Conservation (phyloP, 768 basidiomycete genomes). For the Boletus reticuloceps region DNA sequence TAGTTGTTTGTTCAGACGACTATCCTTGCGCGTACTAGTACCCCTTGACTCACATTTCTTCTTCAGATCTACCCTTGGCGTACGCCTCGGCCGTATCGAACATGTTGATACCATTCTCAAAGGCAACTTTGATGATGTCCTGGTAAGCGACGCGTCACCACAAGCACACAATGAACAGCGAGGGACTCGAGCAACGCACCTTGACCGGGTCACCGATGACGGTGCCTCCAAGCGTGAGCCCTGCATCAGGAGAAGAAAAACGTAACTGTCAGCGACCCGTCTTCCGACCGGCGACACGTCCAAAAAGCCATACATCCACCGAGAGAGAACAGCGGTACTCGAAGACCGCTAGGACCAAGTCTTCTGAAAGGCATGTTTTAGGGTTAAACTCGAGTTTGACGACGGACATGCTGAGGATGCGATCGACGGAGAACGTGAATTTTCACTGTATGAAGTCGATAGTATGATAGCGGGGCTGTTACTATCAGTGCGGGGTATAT, state of each 20-base stretch:
- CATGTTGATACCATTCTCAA: constrained; percentile 51
- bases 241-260: constrained; percentile 9
- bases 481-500: no score
- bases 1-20: no score
- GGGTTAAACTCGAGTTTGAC: constrained; percentile 35
- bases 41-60: constrained; percentile 41
- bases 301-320: constrained; percentile 40
- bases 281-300: background rate
- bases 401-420: constrained; percentile 14
- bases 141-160: no score
- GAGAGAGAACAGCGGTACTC: constrained; percentile 52
- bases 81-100: constrained; percentile 49
- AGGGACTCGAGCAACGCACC: constrained; percentile 16
- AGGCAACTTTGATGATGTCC: constrained; percentile 55
- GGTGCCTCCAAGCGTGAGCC: constrained; percentile 47
- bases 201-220: constrained; percentile 53
- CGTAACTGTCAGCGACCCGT: background rate
- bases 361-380: constrained; percentile 41
- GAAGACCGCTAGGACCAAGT: constrained; percentile 46
- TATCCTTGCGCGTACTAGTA: no score
- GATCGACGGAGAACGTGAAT: no score
- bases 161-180: no score
- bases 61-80: constrained; percentile 46
- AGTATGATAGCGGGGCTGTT: no score
- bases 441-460: no score